Evolutionary conservation across 352 stramenopile species (phyloP).

Genomic region (Pythium dissimile): DNA sequence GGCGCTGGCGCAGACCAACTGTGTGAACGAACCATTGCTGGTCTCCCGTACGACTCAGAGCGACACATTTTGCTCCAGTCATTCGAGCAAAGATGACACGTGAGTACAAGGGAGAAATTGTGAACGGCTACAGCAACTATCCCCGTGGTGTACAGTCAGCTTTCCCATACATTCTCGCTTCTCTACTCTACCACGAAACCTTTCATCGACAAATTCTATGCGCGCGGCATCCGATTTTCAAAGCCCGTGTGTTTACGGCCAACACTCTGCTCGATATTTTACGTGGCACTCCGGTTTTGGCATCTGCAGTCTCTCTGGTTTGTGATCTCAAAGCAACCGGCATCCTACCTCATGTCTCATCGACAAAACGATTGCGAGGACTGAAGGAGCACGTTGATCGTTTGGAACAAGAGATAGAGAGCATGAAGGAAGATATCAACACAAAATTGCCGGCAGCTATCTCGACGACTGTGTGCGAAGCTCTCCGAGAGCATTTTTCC

Average conservation of each 20-base stretch:
- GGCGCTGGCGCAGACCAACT: constrained; percentile 10
- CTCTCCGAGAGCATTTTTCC: neutral
- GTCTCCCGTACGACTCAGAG: constrained; percentile 9
- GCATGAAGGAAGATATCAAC: neutral
- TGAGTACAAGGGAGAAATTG: neutral
- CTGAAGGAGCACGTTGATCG: neutral
- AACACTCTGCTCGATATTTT: constrained; percentile 1
- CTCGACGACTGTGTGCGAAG: neutral
- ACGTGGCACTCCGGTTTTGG: neutral
- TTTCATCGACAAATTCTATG: neutral
- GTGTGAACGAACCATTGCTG: constrained; percentile 5
- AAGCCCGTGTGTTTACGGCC: constrained; percentile 2
- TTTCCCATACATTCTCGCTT: constrained; percentile 4
- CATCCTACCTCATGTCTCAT: constrained; percentile 2
- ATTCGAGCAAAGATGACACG: neutral
- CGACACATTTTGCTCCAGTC: constrained; percentile 3
- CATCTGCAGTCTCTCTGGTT: neutral
- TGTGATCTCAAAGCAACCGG: neutral
- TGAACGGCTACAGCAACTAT: neutral
- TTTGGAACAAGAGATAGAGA: neutral
- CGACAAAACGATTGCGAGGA: neutral
- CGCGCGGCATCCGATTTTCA: constrained; percentile 4
- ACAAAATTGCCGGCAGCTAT: neutral
- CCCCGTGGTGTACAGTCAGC: neutral
- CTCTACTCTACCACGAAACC: constrained; percentile 2